phyloP scores from a whole-genome alignment of 495 filamentous ascomycete species.

The Penicillium cataractarum region DNA sequence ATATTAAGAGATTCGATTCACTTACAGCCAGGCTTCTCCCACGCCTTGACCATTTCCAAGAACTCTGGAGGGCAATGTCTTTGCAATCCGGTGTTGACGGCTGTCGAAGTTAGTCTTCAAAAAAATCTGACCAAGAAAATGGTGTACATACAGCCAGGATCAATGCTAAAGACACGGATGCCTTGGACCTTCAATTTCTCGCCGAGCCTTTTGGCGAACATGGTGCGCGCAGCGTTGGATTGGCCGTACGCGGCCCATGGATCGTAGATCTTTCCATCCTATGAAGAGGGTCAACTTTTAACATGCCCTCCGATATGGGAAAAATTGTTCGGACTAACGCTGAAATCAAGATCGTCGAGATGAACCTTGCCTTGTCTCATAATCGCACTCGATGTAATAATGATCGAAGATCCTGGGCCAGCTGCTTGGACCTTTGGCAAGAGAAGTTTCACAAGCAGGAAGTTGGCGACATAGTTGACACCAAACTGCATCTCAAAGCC shows the following conservation, averaged over 20 bases:
- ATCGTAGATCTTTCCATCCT: conserved; percentile 25
- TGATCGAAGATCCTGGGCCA: conserved; percentile 21
- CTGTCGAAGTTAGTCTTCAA: conserved; percentile 7
- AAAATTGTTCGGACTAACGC: conserved; percentile 13
- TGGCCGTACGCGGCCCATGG: conserved; percentile 20
- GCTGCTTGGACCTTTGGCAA: conserved; percentile 24
- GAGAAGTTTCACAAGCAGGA: conserved; percentile 26
- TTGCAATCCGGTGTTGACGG: conserved; percentile 22
- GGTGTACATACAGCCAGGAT: conserved; percentile 23
- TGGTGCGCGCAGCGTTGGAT: conserved; percentile 26
- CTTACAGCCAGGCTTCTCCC: conserved; percentile 21
- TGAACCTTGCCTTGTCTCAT: conserved; percentile 16
- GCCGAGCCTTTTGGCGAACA: conserved; percentile 27
- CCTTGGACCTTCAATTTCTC: conserved; percentile 20
- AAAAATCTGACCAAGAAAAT: neutral
- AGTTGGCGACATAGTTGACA: conserved; percentile 30
- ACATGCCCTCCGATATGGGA: neutral
- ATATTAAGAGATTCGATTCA: neutral
- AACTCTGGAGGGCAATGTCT: conserved; percentile 18
- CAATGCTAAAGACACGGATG: conserved; percentile 26
- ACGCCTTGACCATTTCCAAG: conserved; percentile 8
- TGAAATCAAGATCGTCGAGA: conserved; percentile 24
- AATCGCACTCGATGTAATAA: conserved; percentile 24
- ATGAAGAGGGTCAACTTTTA: neutral
- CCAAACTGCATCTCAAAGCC: conserved; percentile 27